Evolutionary conservation across 441 rosid genomes (phyloP).

Genomic region (Arabidopsis hybrid): DNA sequence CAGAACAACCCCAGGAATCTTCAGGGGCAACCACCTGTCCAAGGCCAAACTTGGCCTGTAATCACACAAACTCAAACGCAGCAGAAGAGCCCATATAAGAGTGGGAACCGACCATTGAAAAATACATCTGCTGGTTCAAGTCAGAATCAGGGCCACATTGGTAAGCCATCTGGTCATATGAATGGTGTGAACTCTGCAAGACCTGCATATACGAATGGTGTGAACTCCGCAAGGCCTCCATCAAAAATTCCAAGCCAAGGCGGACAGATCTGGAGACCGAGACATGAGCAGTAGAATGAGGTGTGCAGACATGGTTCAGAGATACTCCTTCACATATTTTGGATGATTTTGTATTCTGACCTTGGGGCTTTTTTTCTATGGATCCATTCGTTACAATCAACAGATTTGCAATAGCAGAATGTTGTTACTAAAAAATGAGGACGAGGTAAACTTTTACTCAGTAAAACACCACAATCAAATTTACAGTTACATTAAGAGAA

Average conservation of each 20-base stretch:
- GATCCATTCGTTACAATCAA: slow-evolving; percentile 28
- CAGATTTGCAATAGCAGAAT: slow-evolving; percentile 22
- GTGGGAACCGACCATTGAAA: slow-evolving; percentile 24
- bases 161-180: slow-evolving; percentile 35
- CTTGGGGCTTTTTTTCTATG: slow-evolving; percentile 3
- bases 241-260: slow-evolving; percentile 42
- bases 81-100: slow-evolving; percentile 34
- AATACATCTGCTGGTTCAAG: slow-evolving; percentile 37
- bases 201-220: slow-evolving; percentile 1
- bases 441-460: slow-evolving; percentile 21
- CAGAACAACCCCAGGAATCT: slow-evolving; percentile 34
- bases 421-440: background rate
- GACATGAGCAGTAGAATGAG: slow-evolving; percentile 42
- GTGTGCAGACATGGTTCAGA: slow-evolving; percentile 22
- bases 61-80: slow-evolving; percentile 32
- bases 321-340: slow-evolving; percentile 8
- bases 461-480: slow-evolving; percentile 36
- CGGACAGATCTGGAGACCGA: slow-evolving; percentile 67
- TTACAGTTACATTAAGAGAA: slow-evolving; percentile 33
- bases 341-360: slow-evolving; percentile 16
- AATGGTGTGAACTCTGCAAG: slow-evolving; percentile 29
- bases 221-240: slow-evolving; percentile 36
- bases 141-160: slow-evolving; percentile 27
- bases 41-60: slow-evolving; percentile 34
- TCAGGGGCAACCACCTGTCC: slow-evolving; percentile 34